Conservation (phyloP, 495 filamentous ascomycete genomes). For the Sphaerosporella brunnea region DNA sequence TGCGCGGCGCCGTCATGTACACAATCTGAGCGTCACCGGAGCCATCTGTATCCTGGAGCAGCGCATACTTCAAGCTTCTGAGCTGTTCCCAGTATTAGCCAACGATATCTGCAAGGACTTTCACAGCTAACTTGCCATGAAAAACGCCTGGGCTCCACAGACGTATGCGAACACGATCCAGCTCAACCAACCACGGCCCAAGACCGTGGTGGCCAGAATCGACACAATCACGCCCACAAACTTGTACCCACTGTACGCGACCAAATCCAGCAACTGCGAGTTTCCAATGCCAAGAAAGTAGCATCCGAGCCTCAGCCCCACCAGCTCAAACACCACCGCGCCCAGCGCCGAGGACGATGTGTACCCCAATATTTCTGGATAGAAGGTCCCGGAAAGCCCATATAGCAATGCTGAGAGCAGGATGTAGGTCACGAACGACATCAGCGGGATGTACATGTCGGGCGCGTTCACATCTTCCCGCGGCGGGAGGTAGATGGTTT, state of each 20-base stretch:
- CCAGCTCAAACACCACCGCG: constrained; percentile 68
- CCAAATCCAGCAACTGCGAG: constrained; percentile 65
- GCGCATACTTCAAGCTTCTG: constrained; percentile 83
- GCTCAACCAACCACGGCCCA: constrained; percentile 57
- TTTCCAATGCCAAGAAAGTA: constrained; percentile 87
- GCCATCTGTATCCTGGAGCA: constrained; percentile 66
- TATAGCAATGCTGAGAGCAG: constrained; percentile 76
- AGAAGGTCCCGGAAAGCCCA: constrained; percentile 74
- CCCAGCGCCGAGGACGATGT: constrained; percentile 69
- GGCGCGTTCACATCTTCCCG: constrained; percentile 92
- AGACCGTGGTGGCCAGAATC: constrained; percentile 52
- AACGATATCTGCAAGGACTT: neutral
- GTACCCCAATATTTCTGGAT: constrained; percentile 77
- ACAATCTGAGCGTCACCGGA: constrained; percentile 44
- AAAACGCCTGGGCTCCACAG: constrained; percentile 85
- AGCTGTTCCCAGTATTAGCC: constrained; percentile 37
- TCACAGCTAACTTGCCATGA: constrained; percentile 45
- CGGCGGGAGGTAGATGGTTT: constrained; percentile 83
- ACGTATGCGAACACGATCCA: constrained; percentile 83
- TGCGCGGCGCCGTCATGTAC: constrained; percentile 54
- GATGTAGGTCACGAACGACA: constrained; percentile 93
- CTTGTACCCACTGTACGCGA: constrained; percentile 95
- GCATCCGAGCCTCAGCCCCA: constrained; percentile 74
- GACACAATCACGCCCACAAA: constrained; percentile 91
- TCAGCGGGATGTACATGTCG: constrained; percentile 95